phyloP scores from a whole-genome alignment of 225 moss, liverwort and hornwort species.

The Polytrichum formosum region DNA sequence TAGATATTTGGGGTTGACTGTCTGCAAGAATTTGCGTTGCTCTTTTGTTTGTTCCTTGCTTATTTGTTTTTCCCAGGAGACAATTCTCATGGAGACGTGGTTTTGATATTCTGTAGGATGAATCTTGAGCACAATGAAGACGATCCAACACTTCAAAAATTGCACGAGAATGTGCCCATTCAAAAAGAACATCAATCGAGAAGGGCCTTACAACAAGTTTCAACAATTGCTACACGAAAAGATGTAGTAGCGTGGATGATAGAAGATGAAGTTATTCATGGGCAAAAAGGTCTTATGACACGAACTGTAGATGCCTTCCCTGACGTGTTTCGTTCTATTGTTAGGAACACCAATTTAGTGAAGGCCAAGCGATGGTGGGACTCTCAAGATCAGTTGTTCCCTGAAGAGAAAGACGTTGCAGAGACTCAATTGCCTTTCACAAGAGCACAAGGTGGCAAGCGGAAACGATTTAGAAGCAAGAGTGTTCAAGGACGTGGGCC shows the following conservation, averaged over 20 bases:
- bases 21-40: too few relatives aligned
- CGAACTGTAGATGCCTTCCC: slow-evolving; percentile 47
- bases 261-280: slow-evolving; percentile 36
- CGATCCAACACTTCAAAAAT: too few relatives aligned
- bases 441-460: slow-evolving; percentile 21
- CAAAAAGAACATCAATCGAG: too few relatives aligned
- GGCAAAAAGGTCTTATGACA: slow-evolving; percentile 36
- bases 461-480: slow-evolving; percentile 25
- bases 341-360: slow-evolving; percentile 35
- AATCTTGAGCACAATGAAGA: too few relatives aligned
- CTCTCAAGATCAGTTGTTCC: slow-evolving; percentile 26
- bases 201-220: slow-evolving; percentile 44
- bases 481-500: slow-evolving; percentile 42
- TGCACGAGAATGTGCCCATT: too few relatives aligned
- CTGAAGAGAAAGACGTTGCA: slow-evolving; percentile 27
- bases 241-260: slow-evolving; percentile 52
- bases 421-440: slow-evolving; percentile 14
- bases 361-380: slow-evolving; percentile 57
- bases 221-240: slow-evolving; percentile 49
- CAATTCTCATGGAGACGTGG: too few relatives aligned
- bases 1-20: too few relatives aligned
- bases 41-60: too few relatives aligned
- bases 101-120: too few relatives aligned
- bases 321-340: slow-evolving; percentile 41
- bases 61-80: too few relatives aligned